phyloP scores from a whole-genome alignment of 345 rosid genomes.

The Diplotaxis tenuifolia region DNA sequence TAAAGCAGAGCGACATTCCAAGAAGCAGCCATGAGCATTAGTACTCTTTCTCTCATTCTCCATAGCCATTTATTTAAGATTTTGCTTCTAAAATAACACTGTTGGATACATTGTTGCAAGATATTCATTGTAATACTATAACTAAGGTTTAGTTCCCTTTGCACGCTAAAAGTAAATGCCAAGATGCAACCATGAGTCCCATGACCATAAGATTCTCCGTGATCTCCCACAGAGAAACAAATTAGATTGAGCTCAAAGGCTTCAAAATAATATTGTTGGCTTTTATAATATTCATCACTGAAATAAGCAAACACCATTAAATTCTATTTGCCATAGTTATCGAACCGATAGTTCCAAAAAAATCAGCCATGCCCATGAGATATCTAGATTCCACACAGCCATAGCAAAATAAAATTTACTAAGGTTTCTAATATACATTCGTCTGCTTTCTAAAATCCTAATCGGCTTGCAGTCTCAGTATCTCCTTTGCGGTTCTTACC shows the following conservation, averaged over 20 bases:
- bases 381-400: background rate
- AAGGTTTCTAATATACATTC: background rate
- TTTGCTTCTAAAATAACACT: background rate
- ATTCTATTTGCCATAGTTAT: background rate
- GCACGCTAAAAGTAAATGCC: background rate
- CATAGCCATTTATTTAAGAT: background rate
- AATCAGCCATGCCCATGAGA: background rate
- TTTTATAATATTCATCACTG: background rate
- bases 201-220: background rate
- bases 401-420: background rate
- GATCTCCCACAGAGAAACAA: background rate
- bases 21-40: conserved; percentile 13
- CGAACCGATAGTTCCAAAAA: background rate
- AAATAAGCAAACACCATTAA: background rate
- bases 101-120: background rate
- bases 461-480: conserved; percentile 72
- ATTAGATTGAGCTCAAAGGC: background rate
- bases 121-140: background rate
- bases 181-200: background rate
- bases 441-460: conserved; percentile 31
- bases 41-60: background rate
- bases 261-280: background rate
- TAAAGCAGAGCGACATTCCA: conserved; percentile 20
- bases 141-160: background rate
- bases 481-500: conserved; percentile 82